Base-by-base conservation (phyloP, 2,329 filamentous ascomycete genomes). In the Decorospora gaudefroyi region DNA sequence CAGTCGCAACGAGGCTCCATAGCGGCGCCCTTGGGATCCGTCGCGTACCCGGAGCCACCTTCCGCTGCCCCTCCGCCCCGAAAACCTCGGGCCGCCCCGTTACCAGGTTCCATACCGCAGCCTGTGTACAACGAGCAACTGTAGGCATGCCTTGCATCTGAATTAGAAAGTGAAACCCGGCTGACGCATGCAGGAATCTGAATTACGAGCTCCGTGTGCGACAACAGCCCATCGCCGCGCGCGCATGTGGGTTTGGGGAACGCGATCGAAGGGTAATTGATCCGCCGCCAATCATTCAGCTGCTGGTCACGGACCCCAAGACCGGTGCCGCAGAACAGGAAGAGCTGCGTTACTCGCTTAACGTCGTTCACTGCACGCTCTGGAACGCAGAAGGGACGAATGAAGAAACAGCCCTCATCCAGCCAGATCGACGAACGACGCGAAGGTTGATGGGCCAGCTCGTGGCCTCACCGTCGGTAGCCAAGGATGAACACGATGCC, bases 161-260 rank as follows among this genome's bases (percentile, higher is more conserved):
- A 15, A 55, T 49, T n/a, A 39, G 53, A 46, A 45, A 54, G 35
- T 34, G 23, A 42, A 50, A 42, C 39, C 53, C 53, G 38, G 33
- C 61, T 68, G 34, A 68, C 53, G 32, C 4, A 36, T 31, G 17
- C 47, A 70, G 67, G 29, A 67, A 70, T 43, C 56, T 70, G 27
- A 68, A 71, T 41, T 78, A 76, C 57, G 68, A 71, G 34, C 77
- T 88, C 43, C 74, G 69, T 30, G 82, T 92, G 50, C 84, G 88
- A 35, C 88, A 93, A 67, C 88, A 92, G 61, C 88, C 88, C 6
- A 76, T 83, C 12, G 87, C 87, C 1, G 88, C 88, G 39, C 79
- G 88, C 56, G 88, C 87, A 28, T 93, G 88, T 61, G 88, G 88
- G 1, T 92, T 90, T 65, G 88, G 88, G 48, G 88, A 92, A 69